Evolutionary conservation across 345 rosid species (phyloP).

Genomic region (Ceriops decandra): DNA sequence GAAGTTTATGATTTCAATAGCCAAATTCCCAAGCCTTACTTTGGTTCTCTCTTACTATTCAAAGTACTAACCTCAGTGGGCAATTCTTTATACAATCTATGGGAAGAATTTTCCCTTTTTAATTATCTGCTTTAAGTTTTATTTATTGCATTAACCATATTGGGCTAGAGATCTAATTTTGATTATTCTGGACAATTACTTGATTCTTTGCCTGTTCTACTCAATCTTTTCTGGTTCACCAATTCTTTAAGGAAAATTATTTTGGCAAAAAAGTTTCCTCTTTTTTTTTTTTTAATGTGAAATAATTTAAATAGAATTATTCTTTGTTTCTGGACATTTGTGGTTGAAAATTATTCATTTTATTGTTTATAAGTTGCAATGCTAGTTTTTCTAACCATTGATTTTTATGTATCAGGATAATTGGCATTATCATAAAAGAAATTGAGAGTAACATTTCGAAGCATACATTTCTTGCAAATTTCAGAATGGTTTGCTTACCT

Average conservation of each 20-base stretch:
- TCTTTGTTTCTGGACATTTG: neutral
- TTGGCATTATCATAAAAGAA: constrained; percentile 83
- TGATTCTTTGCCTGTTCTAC: too few species aligned
- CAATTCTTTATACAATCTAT: too few species aligned
- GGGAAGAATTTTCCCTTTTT: neutral
- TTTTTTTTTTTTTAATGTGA: neutral
- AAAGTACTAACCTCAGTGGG: too few species aligned
- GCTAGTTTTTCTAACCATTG: constrained; percentile 7
- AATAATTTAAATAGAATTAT: neutral
- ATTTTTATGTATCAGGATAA: constrained; percentile 53
- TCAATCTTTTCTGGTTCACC: too few species aligned
- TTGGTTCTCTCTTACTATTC: too few species aligned
- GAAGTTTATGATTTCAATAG: too few species aligned
- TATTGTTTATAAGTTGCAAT: neutral
- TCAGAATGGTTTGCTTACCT: constrained; percentile 82
- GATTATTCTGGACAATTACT: too few species aligned
- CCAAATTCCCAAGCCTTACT: too few species aligned
- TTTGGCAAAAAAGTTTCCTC: neutral
- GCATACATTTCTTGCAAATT: constrained; percentile 76
- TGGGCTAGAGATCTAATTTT: neutral
- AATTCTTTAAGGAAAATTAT: too few species aligned
- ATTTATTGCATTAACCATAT: neutral
- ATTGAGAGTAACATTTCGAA: constrained; percentile 80
- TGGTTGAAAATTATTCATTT: constrained; percentile 1
- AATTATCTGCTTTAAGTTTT: neutral